Percentiles rank a stretch among this genome's conserved stretches.
These are phyloP conservation scores for Jimgerdemannia lactiflua DNA, from an alignment of 192 early-diverging fungal species.

Conservation along the genomic window DNA sequence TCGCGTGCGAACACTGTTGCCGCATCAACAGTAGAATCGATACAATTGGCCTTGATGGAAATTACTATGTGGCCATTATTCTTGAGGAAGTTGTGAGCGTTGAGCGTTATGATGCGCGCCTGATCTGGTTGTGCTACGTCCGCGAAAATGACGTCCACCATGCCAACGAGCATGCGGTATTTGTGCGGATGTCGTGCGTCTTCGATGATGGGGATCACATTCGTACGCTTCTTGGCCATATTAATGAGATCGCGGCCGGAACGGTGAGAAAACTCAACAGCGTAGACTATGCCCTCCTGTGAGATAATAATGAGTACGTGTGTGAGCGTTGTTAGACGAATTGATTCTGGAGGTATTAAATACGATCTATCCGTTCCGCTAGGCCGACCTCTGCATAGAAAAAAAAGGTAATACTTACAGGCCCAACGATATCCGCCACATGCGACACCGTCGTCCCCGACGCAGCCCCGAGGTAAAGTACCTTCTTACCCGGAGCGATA, in stretches of 20 bases:
- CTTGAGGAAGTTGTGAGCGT: constrained; percentile 97
- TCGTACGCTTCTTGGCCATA: constrained; percentile 99
- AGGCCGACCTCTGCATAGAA: background rate
- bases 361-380: background rate
- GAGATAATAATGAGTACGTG: constrained; percentile 4
- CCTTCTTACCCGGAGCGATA: constrained; percentile 94
- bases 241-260: constrained; percentile 99
- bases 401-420: constrained; percentile 42
- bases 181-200: constrained; percentile 99
- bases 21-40: constrained; percentile 98
- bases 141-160: constrained; percentile 99
- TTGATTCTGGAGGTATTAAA: background rate
- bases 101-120: constrained; percentile 98
- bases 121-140: constrained; percentile 99
- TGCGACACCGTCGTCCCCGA: constrained; percentile 94
- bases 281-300: constrained; percentile 92
- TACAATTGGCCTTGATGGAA: constrained; percentile 99
- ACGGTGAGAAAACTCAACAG: constrained; percentile 99
- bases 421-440: constrained; percentile 96
- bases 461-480: constrained; percentile 96
- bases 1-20: constrained; percentile 95
- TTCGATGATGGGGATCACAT: constrained; percentile 99
- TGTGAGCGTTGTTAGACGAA: constrained; percentile 2
- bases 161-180: constrained; percentile 98
- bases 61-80: constrained; percentile 97